Evolutionary conservation across 345 rosid species (phyloP).

Genomic region (Arabis hirsuta): DNA sequence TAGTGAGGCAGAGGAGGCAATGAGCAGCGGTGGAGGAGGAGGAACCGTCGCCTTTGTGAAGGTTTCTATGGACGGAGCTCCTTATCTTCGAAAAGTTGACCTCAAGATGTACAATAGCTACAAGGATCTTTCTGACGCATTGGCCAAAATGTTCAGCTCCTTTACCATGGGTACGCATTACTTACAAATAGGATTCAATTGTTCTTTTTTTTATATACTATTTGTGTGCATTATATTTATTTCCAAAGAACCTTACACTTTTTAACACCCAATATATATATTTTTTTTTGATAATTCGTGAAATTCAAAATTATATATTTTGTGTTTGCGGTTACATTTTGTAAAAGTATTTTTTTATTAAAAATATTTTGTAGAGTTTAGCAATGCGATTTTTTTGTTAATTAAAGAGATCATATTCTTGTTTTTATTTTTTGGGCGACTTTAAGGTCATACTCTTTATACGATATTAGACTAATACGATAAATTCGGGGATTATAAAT

Average conservation of each 20-base stretch:
- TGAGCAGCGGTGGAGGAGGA: slow-evolving; percentile 34
- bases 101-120: slow-evolving; percentile 86
- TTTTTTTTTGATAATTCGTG: too few species aligned
- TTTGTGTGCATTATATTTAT: too few species aligned
- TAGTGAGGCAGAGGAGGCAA: slow-evolving; percentile 44
- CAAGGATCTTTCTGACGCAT: slow-evolving; percentile 78
- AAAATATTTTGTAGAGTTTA: too few species aligned
- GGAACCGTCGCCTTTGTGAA: slow-evolving; percentile 62
- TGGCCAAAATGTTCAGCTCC: slow-evolving; percentile 91
- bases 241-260: neutral
- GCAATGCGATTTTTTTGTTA: too few species aligned
- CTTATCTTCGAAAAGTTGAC: slow-evolving; percentile 94
- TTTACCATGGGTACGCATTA: slow-evolving; percentile 75
- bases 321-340: too few species aligned
- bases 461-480: neutral
- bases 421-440: neutral
- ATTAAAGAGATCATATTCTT: neutral
- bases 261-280: neutral
- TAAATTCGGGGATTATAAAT: neutral
- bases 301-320: too few species aligned
- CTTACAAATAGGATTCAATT: neutral
- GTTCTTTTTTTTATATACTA: neutral
- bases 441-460: neutral
- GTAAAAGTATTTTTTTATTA: too few species aligned
- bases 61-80: slow-evolving; percentile 98